A percentile compares a stretch with the other conserved stretches of the same genome.
Conservation (phyloP, 2,329 filamentous ascomycete species). For the Emydomyces testavorans region DNA sequence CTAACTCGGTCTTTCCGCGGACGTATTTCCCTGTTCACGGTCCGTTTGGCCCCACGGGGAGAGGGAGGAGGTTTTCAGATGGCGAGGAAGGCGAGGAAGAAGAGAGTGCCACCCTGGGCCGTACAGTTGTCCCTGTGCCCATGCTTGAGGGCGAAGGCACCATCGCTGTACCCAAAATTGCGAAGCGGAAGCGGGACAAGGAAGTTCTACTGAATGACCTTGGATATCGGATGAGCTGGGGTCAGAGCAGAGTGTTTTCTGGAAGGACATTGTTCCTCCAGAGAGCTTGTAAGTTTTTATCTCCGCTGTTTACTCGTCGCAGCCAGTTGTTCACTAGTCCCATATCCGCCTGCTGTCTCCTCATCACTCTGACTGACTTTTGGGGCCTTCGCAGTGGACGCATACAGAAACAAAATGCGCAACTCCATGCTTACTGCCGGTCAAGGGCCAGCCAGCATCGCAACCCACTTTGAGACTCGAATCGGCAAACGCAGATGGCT, state of each 20-base stretch:
- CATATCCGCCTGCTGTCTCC: slow-evolving; percentile 10
- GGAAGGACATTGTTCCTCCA: slow-evolving; percentile 79
- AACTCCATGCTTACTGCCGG: slow-evolving; percentile 67
- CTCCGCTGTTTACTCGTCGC: neutral
- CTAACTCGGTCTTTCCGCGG: slow-evolving; percentile 77
- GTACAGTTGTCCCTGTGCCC: slow-evolving; percentile 48
- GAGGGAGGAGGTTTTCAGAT: slow-evolving; percentile 61
- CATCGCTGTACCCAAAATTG: slow-evolving; percentile 63
- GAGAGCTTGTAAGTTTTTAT: slow-evolving; percentile 62
- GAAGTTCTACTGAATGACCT: slow-evolving; percentile 89
- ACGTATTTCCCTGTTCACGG: slow-evolving; percentile 84
- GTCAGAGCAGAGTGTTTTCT: slow-evolving; percentile 83
- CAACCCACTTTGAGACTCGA: slow-evolving; percentile 80
- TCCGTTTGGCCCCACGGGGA: slow-evolving; percentile 58
- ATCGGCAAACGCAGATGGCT: slow-evolving; percentile 17
- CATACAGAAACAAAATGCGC: slow-evolving; percentile 84
- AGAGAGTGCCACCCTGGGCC: slow-evolving; percentile 28
- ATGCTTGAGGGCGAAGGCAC: slow-evolving; percentile 60
- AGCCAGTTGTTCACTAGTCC: too few species aligned
- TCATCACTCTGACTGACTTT: slow-evolving; percentile 1
- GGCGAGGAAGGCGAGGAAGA: slow-evolving; percentile 18
- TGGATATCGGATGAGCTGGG: slow-evolving; percentile 92
- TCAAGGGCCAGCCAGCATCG: slow-evolving; percentile 60
- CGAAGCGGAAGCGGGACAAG: slow-evolving; percentile 57
- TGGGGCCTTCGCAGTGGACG: slow-evolving; percentile 58